Conservation (phyloP, 2,329 filamentous ascomycete species). For the Xylaria sp. region DNA sequence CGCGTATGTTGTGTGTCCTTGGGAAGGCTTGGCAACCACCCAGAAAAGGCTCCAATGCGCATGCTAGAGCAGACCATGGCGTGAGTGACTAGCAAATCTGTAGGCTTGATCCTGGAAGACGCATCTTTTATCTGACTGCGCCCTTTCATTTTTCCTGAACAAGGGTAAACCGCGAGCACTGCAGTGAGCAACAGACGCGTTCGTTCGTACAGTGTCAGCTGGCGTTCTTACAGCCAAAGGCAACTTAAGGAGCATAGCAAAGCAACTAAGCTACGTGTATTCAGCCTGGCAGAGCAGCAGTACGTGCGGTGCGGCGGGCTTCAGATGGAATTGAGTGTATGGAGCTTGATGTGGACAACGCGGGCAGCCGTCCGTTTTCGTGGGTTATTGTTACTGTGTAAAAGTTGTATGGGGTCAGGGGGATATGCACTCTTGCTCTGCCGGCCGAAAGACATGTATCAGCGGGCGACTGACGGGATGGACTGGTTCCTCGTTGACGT, state of each 20-base stretch:
- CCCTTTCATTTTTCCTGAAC: conserved; percentile 39
- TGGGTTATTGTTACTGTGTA: background rate
- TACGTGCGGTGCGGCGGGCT: conserved; percentile 3
- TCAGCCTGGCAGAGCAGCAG: conserved; percentile 37
- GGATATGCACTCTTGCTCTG: conserved; percentile 33
- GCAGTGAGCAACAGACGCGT: conserved; percentile 60
- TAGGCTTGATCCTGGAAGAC: conserved; percentile 38
- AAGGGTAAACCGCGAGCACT: conserved; percentile 58
- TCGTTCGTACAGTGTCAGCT: conserved; percentile 7
- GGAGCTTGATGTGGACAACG: conserved; percentile 13
- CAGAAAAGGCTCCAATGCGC: conserved; percentile 44
- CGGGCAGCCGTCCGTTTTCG: background rate
- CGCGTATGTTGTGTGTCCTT: conserved; percentile 55
- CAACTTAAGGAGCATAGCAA: conserved; percentile 4
- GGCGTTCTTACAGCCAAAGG: conserved; percentile 7
- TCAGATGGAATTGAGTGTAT: conserved; percentile 9
- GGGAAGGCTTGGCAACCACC: conserved; percentile 66
- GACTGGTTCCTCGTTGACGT: conserved; percentile 16
- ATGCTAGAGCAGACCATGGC: conserved; percentile 46
- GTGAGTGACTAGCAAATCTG: conserved; percentile 40
- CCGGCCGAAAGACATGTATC: conserved; percentile 30
- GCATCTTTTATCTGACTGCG: conserved; percentile 30
- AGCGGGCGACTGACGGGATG: conserved; percentile 13
- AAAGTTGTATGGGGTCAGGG: conserved; percentile 16
- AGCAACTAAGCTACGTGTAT: conserved; percentile 21